Evolutionary conservation across 352 stramenopile genomes (phyloP), one percentile per base, ranked within the genome.

Genomic region (Phytophthora cryptogea): DNA sequence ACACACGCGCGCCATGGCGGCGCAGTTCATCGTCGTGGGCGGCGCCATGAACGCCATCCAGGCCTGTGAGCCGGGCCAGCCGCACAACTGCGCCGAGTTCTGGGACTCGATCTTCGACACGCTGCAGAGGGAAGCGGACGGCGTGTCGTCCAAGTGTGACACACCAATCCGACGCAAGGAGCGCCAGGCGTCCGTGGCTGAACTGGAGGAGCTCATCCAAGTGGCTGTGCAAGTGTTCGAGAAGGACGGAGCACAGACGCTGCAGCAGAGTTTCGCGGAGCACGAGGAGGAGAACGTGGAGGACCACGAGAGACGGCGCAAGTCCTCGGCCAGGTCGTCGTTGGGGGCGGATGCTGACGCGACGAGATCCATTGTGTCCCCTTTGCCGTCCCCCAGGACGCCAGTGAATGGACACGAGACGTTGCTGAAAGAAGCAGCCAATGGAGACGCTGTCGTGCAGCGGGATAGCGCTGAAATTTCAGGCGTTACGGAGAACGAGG

Each of bases 21-120:
- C 84, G 42, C 79, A 86, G 42, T 94, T 94, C 66, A 78, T 94
- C 41, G 80, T 94, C 41, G 65, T 90, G 37, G 84, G 84, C 28
- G 66, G 69, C 41, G 80, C 84, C 10, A 70, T 76, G 28, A 91
- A 76, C 65, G 79, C 71, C 39, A 69, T 89, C 20, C 63, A 78
- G 14, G 56, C 70, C 17, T 92, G 82, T 41, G 59, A 60, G 13
- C 41, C 69, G 3, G 63, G 68, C 32, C 54, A 80, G 37, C 71
- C 76, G 13, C 82, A 92, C 65, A 55, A 73, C 32, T 94, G 84
- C 61, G 51, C 45, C 14, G 62, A 74, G 5, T 90, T 90, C 56
- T 92, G 82, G 82, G 70, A 89, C 49, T 81, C 75, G 8, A 78
- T 87, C 41, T 94, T 94, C 57, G 66, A 80, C 36, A 72, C 68